Percentiles rank a stretch among this genome's conserved stretches.
Evolutionary conservation across 2,329 filamentous ascomycete species (phyloP).

Genomic region (Thelonectria discophora): DNA sequence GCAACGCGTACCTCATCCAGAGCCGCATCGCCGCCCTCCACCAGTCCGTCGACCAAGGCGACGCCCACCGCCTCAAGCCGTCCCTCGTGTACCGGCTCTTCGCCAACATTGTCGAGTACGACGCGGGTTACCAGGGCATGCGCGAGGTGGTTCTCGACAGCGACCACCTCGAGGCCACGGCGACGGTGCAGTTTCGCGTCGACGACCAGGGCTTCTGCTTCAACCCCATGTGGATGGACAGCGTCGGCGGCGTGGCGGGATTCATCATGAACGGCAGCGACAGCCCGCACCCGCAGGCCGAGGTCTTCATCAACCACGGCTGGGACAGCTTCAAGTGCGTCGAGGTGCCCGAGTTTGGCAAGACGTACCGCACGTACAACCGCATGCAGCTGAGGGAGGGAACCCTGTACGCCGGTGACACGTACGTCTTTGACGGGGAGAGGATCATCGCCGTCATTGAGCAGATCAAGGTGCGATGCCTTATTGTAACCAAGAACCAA

Average conservation of each 20-base stretch:
- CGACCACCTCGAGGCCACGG: constrained; percentile 35
- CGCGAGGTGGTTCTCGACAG: constrained; percentile 62
- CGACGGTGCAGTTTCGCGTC: constrained; percentile 62
- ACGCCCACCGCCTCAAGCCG: constrained; percentile 35
- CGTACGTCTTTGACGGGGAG: constrained; percentile 64
- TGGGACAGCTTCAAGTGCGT: constrained; percentile 63
- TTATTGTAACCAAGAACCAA: not conserved
- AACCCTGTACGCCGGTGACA: constrained; percentile 54
- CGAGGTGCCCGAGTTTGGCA: constrained; percentile 38
- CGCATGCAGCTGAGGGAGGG: constrained; percentile 64
- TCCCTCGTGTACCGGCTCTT: constrained; percentile 71
- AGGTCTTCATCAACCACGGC: constrained; percentile 68
- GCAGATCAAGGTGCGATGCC: constrained; percentile 59
- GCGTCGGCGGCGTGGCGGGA: constrained; percentile 66
- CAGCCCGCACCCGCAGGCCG: constrained; percentile 56
- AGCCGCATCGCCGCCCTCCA: constrained; percentile 66
- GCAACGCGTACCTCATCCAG: constrained; percentile 66
- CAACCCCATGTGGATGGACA: constrained; percentile 67
- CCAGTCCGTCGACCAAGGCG: constrained; percentile 28
- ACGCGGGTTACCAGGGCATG: constrained; percentile 63
- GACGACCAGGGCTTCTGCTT: constrained; percentile 59
- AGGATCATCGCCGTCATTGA: constrained; percentile 57
- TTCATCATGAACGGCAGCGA: constrained; percentile 70
- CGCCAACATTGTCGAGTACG: constrained; percentile 63
- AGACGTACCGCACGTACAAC: constrained; percentile 65